phyloP scores from a whole-genome alignment of 2,329 filamentous ascomycete species.

The Lasiodiplodia hormozganensis region DNA sequence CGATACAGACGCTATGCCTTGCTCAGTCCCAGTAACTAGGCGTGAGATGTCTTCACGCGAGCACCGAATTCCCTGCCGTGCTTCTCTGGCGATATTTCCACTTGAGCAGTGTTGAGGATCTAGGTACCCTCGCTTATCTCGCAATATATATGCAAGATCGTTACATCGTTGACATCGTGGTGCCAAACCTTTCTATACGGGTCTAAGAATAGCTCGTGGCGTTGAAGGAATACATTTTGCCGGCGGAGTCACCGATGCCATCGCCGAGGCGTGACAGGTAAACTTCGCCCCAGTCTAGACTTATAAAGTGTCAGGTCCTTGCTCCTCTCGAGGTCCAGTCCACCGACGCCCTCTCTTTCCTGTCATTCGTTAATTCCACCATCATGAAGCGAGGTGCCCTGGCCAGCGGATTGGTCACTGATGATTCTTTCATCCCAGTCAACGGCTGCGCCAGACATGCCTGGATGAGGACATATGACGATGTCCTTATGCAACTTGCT shows the following conservation, averaged over 20 bases:
- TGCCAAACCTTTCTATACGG: background rate
- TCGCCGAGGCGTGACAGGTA: background rate
- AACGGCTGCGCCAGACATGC: background rate
- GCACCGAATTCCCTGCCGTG: background rate
- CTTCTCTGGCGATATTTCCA: background rate
- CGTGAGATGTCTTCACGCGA: background rate
- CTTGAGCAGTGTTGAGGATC: background rate
- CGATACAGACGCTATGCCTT: background rate
- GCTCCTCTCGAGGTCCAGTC: background rate
- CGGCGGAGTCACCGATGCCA: constrained; percentile 4
- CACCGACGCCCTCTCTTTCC: background rate
- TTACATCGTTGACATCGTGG: background rate
- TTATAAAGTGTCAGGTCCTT: background rate
- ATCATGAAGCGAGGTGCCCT: constrained; percentile 4
- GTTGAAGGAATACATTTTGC: background rate
- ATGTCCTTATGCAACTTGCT: background rate
- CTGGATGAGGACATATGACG: constrained; percentile 6
- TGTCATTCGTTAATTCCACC: background rate
- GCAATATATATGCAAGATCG: background rate
- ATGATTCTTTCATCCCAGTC: background rate
- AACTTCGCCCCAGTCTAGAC: background rate
- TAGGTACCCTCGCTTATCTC: constrained; percentile 4
- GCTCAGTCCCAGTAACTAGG: background rate
- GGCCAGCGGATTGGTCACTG: background rate
- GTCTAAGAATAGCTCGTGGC: constrained; percentile 17